Conservation (phyloP, 23 red algal genomes). For the Gracilaria gracilis region DNA sequence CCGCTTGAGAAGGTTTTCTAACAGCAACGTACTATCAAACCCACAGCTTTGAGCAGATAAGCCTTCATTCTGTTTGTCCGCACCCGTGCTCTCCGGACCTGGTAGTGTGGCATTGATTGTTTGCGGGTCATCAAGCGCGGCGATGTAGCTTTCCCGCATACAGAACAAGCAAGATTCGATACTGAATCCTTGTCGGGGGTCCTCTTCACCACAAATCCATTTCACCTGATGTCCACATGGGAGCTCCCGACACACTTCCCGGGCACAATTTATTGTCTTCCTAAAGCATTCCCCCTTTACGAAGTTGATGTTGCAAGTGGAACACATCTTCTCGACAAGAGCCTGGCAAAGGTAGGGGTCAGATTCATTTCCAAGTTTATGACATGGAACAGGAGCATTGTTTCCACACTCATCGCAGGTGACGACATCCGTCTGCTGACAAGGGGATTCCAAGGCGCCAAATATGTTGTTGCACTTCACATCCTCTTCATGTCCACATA, state of each 20-base stretch:
- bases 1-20: neutral
- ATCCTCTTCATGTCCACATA: conserved; percentile 62
- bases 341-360: conserved; percentile 2
- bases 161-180: conserved; percentile 40
- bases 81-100: neutral
- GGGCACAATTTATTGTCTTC: conserved; percentile 9
- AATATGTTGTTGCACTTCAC: conserved; percentile 43
- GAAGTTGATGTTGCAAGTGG: conserved; percentile 31
- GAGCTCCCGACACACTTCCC: neutral
- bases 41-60: neutral
- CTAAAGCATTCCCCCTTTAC: conserved; percentile 31
- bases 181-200: neutral
- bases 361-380: conserved; percentile 14
- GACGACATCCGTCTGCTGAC: conserved; percentile 2
- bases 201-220: conserved; percentile 62
- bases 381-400: conserved; percentile 9
- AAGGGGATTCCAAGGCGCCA: conserved; percentile 23
- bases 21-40: neutral
- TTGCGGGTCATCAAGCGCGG: neutral
- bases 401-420: conserved; percentile 35
- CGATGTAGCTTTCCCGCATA: conserved; percentile 1
- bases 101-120: neutral
- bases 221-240: conserved; percentile 40
- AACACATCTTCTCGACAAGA: conserved; percentile 49
- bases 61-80: neutral